A percentile compares a stretch with the other conserved stretches of the same genome.
Conservation (phyloP, 805 yeast genomes). For the Sugiyamaella boreocaroliniensis region DNA sequence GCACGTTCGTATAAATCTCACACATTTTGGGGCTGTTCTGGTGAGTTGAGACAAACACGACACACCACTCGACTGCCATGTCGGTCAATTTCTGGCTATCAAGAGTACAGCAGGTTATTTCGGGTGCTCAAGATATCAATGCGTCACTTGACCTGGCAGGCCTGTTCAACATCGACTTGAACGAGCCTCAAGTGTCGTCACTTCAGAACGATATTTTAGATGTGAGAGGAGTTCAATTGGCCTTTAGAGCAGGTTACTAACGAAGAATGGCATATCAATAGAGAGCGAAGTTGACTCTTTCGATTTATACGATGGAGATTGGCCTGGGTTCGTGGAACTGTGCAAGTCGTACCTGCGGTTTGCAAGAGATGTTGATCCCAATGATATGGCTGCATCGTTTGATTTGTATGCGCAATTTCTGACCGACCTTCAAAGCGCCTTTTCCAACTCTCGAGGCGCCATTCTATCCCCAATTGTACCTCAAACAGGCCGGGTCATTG, state of each 20-base stretch:
- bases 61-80: constrained; percentile 3
- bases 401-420: constrained; percentile 46
- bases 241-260: neutral
- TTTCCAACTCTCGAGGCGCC: constrained; percentile 28
- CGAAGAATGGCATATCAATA: constrained; percentile 16
- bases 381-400: constrained; percentile 43
- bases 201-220: constrained; percentile 32
- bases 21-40: too few relatives aligned
- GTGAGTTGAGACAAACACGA: too few relatives aligned
- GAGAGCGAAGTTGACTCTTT: constrained; percentile 23
- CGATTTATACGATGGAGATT: constrained; percentile 32
- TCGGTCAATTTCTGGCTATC: constrained; percentile 15
- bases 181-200: constrained; percentile 32
- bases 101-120: constrained; percentile 4
- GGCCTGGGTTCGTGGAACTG: constrained; percentile 44
- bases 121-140: neutral
- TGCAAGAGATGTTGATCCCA: constrained; percentile 47
- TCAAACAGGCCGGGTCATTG: constrained; percentile 10
- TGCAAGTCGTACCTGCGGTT: constrained; percentile 42
- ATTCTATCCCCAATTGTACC: constrained; percentile 15
- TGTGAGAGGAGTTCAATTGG: constrained; percentile 4
- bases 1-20: too few relatives aligned
- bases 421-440: constrained; percentile 36
- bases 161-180: constrained; percentile 28
- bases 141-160: constrained; percentile 11